Evolutionary conservation across 306 rosid genomes (phyloP).

Genomic region (Fagus sylvatica): DNA sequence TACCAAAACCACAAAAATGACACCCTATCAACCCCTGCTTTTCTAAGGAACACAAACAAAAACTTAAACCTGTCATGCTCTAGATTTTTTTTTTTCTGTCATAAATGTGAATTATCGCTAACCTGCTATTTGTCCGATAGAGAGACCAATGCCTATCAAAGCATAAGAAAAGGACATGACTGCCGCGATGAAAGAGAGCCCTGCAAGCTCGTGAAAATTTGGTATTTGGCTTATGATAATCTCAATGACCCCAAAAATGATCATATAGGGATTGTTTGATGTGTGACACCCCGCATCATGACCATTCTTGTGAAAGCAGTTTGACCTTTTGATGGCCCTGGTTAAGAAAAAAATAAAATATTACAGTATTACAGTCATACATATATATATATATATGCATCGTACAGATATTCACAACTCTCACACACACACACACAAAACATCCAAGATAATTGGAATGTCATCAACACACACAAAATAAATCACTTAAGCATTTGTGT

Average conservation of each 20-base stretch:
- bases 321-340: conserved; percentile 26
- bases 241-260: conserved; percentile 22
- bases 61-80: not conserved
- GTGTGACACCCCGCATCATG: conserved; percentile 2
- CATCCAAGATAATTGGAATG: not conserved
- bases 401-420: not conserved
- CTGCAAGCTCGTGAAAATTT: conserved; percentile 13
- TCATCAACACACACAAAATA: not conserved
- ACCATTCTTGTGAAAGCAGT: conserved; percentile 22
- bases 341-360: not conserved
- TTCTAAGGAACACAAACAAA: not conserved
- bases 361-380: not conserved
- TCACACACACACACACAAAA: not conserved
- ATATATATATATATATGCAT: no score
- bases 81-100: not conserved
- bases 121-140: conserved; percentile 28
- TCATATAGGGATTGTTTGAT: conserved; percentile 23
- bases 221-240: conserved; percentile 26
- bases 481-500: not conserved
- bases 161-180: conserved; percentile 34
- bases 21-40: not conserved
- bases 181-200: conserved; percentile 32
- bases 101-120: not conserved
- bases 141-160: conserved; percentile 28
- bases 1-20: no score